Base-by-base conservation (phyloP, 2,329 filamentous ascomycete genomes). In the Fusarium haematococcum region DNA sequence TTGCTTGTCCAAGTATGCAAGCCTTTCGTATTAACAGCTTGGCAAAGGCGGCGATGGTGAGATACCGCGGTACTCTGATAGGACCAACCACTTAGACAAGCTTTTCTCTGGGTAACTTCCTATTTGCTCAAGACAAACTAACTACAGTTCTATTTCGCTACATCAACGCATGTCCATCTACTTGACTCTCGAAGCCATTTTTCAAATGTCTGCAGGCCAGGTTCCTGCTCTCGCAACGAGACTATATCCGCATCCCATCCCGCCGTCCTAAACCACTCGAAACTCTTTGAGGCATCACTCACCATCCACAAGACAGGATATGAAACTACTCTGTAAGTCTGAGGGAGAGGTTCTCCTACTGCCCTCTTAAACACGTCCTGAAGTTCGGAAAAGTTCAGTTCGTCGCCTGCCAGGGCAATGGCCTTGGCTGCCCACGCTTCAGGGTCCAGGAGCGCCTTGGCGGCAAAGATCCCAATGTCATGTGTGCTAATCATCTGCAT, bases 401-500 rank as follows among this genome's bases (percentile, higher is more conserved):
- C 69, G 45, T 75, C 72, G 0, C 72, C 71, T 0, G 71, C 71
- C 0, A 74, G 33, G 1, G 71, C 72, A 13, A 27, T 1, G 2
- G 72, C 33, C 7, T 52, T 72, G 2, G 35, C 33, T 16, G 41
- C 50, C 71, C 71, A 74, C 0, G 4, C 9, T 2, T 65, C 30
- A 1, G 68, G 62, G 6, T 73, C 9, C 2, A 75, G 1, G 1
- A 74, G 50, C 0, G 56, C 65, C 6, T 67, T 73, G 10, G 71
- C 59, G 5, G 68, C 71, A 33, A 73, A 73, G 0, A 70, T 20
- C 3, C 79, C 79, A 20, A 80, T 80, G 2, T 80, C 79, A 4
- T 69, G 68, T 0, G 77, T 80, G 5, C 78, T 79, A 4, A 80
- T 50, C 14, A 80, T 50, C 32, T 80, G 79, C 67, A 80, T 75